These are phyloP conservation scores for Fusarium sp. DNA, from an alignment of 2,329 filamentous ascomycete genomes.

Conservation along the genomic window DNA sequence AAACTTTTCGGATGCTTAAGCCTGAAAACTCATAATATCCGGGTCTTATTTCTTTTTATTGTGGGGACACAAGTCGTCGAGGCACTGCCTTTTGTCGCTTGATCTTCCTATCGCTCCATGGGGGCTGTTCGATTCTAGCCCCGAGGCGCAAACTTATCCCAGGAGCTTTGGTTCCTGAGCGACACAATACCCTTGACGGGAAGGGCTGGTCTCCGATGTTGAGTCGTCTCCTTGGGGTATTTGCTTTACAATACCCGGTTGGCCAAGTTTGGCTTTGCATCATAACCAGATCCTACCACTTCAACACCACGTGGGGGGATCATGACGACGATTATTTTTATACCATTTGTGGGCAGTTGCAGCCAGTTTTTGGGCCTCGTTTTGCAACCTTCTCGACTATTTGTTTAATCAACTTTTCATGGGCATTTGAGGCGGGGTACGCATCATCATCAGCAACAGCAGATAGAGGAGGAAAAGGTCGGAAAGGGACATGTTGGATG, in stretches of 20 bases:
- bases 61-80: constrained; percentile 25
- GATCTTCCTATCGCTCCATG: constrained; percentile 40
- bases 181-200: constrained; percentile 46
- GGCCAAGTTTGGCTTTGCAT: constrained; percentile 45
- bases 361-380: constrained; percentile 29
- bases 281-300: constrained; percentile 45
- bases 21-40: constrained; percentile 12
- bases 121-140: constrained; percentile 43
- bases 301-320: constrained; percentile 48
- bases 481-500: constrained; percentile 33
- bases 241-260: constrained; percentile 48
- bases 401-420: constrained; percentile 47
- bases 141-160: constrained; percentile 36
- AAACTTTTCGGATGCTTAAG: constrained; percentile 19
- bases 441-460: constrained; percentile 32
- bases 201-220: constrained; percentile 48
- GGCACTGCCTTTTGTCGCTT: constrained; percentile 23
- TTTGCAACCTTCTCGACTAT: constrained; percentile 49
- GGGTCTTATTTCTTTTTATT: constrained; percentile 42
- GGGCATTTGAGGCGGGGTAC: constrained; percentile 33
- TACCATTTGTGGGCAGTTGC: constrained; percentile 38
- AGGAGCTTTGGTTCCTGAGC: constrained; percentile 40
- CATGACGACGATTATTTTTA: constrained; percentile 36
- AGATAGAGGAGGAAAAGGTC: constrained; percentile 43
- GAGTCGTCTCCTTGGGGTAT: constrained; percentile 46